Evolutionary conservation across 164 flowering plant genomes (phyloP), one percentile per base, ranked within the genome.

Genomic region (Stephania yunnanensis): DNA sequence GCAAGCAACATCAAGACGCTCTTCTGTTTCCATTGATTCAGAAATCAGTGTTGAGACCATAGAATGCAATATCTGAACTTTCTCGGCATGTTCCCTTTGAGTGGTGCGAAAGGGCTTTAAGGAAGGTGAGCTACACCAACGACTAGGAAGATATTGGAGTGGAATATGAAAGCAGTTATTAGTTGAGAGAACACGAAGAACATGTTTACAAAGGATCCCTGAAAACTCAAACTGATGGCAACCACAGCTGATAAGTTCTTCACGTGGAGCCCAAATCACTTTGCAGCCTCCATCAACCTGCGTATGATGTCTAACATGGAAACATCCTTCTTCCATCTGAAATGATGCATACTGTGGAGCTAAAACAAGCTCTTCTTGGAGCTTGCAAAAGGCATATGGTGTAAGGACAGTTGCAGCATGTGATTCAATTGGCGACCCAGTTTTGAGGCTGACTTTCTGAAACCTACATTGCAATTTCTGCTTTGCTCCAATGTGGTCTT

Each of bases 141-240:
- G 90, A 36, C 63, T 55, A 20, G 89, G 98, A 1, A 91, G 77
- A 78, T 91, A 93, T 31, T 77, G 87, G 44, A 88, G 89, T 46
- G 96, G 97, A 72, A 93, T 89, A 67, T 87, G 92, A 77, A 93
- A 93, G 75, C 92, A 91, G 82, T 93, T 93, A 71, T 85, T 87
- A 48, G 86, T 87, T 69, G 94, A 89, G 25, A 93, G 82, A 50
- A 93, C 97, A 4, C 93, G 92, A 13, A 93, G 92, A 52, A 85
- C 85, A 73, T 91, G 97, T 53, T 93, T 78, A 76, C 96, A 91
- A 85, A 82, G 84, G 73, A 90, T 90, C 76, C 97, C 97, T 29
- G 88, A 82, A 78, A 91, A 91, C 78, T 93, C 95, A 75, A 88
- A 93, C 20, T 82, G 85, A 78, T 81, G 87, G 82, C 96, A 93